Evolutionary conservation across 306 rosid species (phyloP), one percentile per base, ranked within the genome.

Genomic region (Notholithocarpus densiflorus): DNA sequence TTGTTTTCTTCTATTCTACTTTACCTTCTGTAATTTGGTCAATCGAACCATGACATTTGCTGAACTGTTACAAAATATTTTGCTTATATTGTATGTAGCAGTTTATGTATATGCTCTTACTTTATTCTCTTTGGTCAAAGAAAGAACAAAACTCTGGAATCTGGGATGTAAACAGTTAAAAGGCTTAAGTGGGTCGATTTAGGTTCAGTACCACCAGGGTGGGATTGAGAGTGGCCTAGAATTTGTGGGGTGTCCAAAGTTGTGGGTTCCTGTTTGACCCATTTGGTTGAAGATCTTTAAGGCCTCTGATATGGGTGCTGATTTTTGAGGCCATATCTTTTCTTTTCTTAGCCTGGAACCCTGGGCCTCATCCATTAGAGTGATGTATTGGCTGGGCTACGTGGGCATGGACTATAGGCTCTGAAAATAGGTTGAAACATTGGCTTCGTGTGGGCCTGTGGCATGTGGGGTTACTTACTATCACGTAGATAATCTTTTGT

Each of bases 11-110:
- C 72, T 71, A 68, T 53, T 19, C 76, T 18, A 56, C 31, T 73
- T 73, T 79, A n/a, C 73, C 12, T 80, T 79, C n/a, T 86, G 91
- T 82, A 81, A 82, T 84, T 87, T 83, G 78, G 72, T 80, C 78
- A 82, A 77, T 78, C 64, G 71, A 80, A 57, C 78, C 61, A 79
- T 83, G 87, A 74, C 81, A 75, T 75, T 84, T 55, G 82, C 53
- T 83, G 62, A 81, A 90, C 75, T 75, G 75, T 82, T 87, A 77
- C 82, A 69, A 72, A 88, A 75, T 82, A 74, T 85, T 55, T 80
- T 84, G 79, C 79, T 68, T 80, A 84, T 82, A 71, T 60, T 84
- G 84, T 80, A 80, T 80, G 87, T 82, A 45, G 72, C 79, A 68
- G 69, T 74, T 48, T 66, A 77, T 74, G 77, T 57, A 53, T 72